These are phyloP conservation scores for Seiridium cupressi DNA, from an alignment of 2,329 filamentous ascomycete species.

Conservation along the genomic window DNA sequence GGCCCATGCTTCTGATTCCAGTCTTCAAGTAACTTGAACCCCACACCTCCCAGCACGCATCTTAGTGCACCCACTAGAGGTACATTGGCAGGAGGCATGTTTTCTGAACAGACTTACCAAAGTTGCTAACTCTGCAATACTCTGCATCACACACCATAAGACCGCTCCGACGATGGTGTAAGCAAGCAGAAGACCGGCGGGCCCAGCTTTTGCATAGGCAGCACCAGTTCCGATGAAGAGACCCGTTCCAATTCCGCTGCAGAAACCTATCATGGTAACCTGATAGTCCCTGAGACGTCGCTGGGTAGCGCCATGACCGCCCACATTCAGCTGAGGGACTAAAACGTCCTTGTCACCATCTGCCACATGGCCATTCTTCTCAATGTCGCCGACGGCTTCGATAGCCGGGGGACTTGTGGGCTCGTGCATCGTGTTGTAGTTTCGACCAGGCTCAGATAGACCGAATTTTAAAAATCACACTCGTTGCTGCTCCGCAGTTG, in stretches of 20 bases:
- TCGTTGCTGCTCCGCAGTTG: no score
- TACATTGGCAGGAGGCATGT: neutral
- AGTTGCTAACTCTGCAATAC: conserved; percentile 26
- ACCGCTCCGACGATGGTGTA: conserved; percentile 51
- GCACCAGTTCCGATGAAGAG: conserved; percentile 20
- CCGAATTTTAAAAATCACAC: neutral
- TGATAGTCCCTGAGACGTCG: conserved; percentile 11
- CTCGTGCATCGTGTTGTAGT: neutral
- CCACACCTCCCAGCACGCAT: neutral
- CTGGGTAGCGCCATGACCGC: conserved; percentile 12
- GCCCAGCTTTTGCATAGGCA: conserved; percentile 24
- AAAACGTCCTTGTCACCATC: neutral
- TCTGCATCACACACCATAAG: conserved; percentile 14
- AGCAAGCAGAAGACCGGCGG: conserved; percentile 41
- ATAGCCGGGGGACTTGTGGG: neutral
- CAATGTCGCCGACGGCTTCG: neutral
- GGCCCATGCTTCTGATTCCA: no score
- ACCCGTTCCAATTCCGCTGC: conserved; percentile 12
- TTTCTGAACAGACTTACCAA: conserved; percentile 14
- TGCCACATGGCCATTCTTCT: neutral
- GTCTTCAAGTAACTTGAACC: neutral
- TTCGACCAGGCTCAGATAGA: neutral
- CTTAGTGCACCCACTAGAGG: no score
- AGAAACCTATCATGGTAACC: conserved; percentile 13
- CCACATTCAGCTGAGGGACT: conserved; percentile 5